Evolutionary conservation across 1,284 basidiomycete genomes (phyloP).

Genomic region (Papiliotrema terrestris): DNA sequence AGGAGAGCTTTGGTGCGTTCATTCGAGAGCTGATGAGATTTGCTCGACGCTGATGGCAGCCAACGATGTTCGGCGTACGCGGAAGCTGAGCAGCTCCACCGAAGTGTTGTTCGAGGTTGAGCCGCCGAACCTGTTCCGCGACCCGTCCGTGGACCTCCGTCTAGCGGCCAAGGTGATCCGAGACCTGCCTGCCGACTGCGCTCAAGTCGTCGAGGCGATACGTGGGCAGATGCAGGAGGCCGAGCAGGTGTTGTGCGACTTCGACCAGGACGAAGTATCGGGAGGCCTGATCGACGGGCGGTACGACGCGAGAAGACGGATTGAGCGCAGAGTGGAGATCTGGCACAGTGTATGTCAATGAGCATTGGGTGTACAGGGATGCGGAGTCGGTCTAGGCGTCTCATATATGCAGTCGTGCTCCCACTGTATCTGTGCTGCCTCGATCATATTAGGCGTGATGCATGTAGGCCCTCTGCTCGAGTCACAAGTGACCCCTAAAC

Average conservation of each 20-base stretch:
- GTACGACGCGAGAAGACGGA: neutral
- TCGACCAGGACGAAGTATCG: neutral
- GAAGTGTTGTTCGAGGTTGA: slow-evolving; percentile 44
- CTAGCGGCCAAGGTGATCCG: slow-evolving; percentile 16
- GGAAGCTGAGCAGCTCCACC: neutral
- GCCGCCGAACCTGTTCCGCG: slow-evolving; percentile 44
- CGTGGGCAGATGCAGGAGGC: neutral
- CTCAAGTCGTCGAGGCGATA: too few relatives aligned
- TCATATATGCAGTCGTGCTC: too few relatives aligned
- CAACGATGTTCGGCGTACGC: neutral
- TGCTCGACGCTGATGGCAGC: slow-evolving; percentile 2
- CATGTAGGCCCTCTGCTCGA: too few relatives aligned
- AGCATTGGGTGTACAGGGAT: too few relatives aligned
- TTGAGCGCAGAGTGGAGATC: neutral
- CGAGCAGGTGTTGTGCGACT: neutral
- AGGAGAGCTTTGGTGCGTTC: neutral
- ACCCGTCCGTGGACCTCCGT: slow-evolving; percentile 26
- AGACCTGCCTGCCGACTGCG: too few relatives aligned
- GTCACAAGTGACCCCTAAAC: too few relatives aligned
- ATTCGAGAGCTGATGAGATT: too few relatives aligned
- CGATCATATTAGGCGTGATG: too few relatives aligned
- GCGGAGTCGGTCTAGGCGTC: too few relatives aligned
- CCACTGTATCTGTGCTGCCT: too few relatives aligned
- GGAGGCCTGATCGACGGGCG: neutral
- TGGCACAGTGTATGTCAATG: neutral